A percentile compares a stretch with the other conserved stretches of the same genome.
phyloP scores from a whole-genome alignment of 768 basidiomycete species.

The Panaeolus papilionaceus region DNA sequence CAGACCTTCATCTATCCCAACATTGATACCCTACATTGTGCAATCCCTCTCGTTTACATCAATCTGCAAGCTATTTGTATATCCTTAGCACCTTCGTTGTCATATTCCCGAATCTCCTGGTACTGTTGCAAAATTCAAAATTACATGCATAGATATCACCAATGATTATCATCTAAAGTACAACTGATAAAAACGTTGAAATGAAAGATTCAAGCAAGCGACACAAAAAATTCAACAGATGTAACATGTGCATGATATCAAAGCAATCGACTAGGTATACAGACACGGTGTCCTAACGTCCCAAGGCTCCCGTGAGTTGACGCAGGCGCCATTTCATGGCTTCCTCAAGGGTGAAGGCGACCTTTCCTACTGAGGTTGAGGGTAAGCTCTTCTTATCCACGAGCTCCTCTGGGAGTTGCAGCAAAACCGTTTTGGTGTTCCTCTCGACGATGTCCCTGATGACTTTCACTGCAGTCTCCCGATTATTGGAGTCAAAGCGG shows the following conservation, averaged over 20 bases:
- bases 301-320: background rate
- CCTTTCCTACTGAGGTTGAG: constrained; percentile 54
- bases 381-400: constrained; percentile 49
- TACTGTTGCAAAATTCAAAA: background rate
- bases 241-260: background rate
- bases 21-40: constrained; percentile 10
- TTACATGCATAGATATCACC: background rate
- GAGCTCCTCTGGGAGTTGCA: constrained; percentile 62
- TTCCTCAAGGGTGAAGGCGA: background rate
- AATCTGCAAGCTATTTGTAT: background rate
- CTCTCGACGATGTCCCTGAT: constrained; percentile 48
- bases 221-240: background rate
- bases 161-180: background rate
- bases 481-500: constrained; percentile 45
- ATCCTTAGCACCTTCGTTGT: background rate
- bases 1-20: background rate
- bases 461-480: constrained; percentile 47
- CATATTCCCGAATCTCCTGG: background rate
- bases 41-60: constrained; percentile 8
- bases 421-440: constrained; percentile 39
- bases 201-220: background rate
- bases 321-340: constrained; percentile 1
- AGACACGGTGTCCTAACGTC: background rate
- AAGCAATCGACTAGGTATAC: background rate
- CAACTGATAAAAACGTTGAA: background rate